Base-by-base conservation (phyloP, 345 rosid genomes). In the Euphorbia pulcherrima region DNA sequence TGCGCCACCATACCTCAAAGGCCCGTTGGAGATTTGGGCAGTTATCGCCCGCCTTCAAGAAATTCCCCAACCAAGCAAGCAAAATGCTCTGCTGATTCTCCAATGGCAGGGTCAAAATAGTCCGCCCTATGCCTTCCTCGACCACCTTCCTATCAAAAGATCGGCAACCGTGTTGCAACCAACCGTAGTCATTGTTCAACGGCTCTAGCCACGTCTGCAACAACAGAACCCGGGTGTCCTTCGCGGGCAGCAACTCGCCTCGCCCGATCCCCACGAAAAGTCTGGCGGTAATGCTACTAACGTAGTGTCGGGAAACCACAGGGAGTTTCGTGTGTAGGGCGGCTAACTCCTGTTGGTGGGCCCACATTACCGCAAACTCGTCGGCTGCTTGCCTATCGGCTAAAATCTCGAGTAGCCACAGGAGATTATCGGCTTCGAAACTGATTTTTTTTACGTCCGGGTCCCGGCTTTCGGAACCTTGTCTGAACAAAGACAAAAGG, bases 1-100 rank as follows among this genome's bases (percentile, higher is more conserved):
- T 67, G 7, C 99, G 87, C 99, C 99, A 94, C 99, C 99, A 94
- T 53, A 94, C 99, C 83, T 94, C 92, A 27, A 94, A 94, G 33
- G 99, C 96, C 83, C 89, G 80, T 68, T 87, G 99, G 67, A 94
- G 92, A 80, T 94, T 94, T 3, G 99, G 99, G 85, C 99, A 94
- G 60, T 85, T 88, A 79, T 94, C 91, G 26, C 97, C 97, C 0
- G 85, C 85, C 63, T 85, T 88, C 51, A 94, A 69, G 60, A 94
- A 94, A 78, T 83, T 87, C 33, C 97, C 91, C 53, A 94, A 72
- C 99, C 97, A 94, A 39, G 85, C 64, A 48, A 94, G 76, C 77
- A 94, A 69, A 64, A 94, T 89, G 63, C 83, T 83, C 75, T 91
- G 97, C 72, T 94, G 99, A 68, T 94, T 95, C 79, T 94, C 96